These are phyloP conservation scores for Aspergillus thermomutatus DNA, from an alignment of 2,329 filamentous ascomycete genomes.

Conservation along the genomic window DNA sequence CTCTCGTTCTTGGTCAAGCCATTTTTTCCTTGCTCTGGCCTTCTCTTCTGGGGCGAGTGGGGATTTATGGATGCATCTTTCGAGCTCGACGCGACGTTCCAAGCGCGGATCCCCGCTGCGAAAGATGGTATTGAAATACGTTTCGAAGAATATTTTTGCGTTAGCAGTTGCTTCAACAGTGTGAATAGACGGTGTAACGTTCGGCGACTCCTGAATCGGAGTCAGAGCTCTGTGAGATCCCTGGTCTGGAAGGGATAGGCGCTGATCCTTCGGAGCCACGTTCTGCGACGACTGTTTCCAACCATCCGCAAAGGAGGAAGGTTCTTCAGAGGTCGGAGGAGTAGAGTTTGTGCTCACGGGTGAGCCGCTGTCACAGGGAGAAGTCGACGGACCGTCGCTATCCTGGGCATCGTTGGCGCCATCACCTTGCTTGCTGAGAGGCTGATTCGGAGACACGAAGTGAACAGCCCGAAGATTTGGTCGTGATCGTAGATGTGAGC, in stretches of 20 bases:
- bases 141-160: conserved; percentile 83
- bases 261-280: not conserved
- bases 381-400: conserved; percentile 32
- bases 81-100: conserved; percentile 60
- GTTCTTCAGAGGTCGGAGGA: conserved; percentile 33
- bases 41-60: conserved; percentile 56
- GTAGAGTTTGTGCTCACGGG: conserved; percentile 32
- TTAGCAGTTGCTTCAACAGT: conserved; percentile 78
- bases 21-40: conserved; percentile 55
- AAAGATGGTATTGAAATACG: conserved; percentile 71
- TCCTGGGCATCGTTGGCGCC: conserved; percentile 21
- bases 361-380: conserved; percentile 26
- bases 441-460: conserved; percentile 4
- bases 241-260: not conserved
- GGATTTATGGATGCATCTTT: conserved; percentile 59
- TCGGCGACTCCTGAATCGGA: conserved; percentile 12
- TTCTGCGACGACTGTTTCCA: conserved; percentile 5
- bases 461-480: conserved; percentile 28
- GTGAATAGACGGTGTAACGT: conserved; percentile 31
- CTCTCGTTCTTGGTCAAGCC: conserved; percentile 65
- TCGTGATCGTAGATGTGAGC: conserved; percentile 31
- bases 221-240: conserved; percentile 1
- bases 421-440: conserved; percentile 22
- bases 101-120: conserved; percentile 56
- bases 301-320: conserved; percentile 19